These are phyloP conservation scores for Magnusiomyces magnusii DNA, from an alignment of 1,139 yeast species.

Conservation along the genomic window DNA sequence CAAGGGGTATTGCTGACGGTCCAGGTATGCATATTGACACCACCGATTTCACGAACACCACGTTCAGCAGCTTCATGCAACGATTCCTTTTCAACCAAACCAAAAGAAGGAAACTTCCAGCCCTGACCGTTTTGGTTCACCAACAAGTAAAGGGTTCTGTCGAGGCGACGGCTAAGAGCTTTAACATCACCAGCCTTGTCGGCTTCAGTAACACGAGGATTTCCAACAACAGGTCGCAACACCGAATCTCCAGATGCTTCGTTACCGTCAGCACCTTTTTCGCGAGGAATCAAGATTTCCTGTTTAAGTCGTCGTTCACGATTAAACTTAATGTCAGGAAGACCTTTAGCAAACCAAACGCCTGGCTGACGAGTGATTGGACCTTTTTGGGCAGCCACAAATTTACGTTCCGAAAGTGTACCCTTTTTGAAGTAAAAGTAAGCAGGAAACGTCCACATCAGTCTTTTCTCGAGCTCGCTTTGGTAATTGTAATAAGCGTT, in stretches of 20 bases:
- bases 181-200: conserved; percentile 54
- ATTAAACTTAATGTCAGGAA: conserved; percentile 77
- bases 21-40: conserved; percentile 73
- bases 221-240: conserved; percentile 62
- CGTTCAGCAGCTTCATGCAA: conserved; percentile 69
- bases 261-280: conserved; percentile 39
- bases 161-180: conserved; percentile 71
- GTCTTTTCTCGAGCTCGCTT: conserved; percentile 73
- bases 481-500: conserved; percentile 73
- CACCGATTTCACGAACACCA: conserved; percentile 67
- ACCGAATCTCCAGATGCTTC: conserved; percentile 39
- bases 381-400: conserved; percentile 63
- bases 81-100: conserved; percentile 40
- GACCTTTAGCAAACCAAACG: conserved; percentile 71
- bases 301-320: conserved; percentile 87
- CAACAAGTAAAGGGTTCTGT: conserved; percentile 71
- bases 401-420: conserved; percentile 79
- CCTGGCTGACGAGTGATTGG: conserved; percentile 69
- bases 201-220: conserved; percentile 69
- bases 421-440: conserved; percentile 91
- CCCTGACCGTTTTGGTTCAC: conserved; percentile 40
- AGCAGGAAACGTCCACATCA: conserved; percentile 97
- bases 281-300: conserved; percentile 60
- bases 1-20: conserved; percentile 85
- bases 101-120: conserved; percentile 78